Evolutionary conservation across 2,329 filamentous ascomycete species (phyloP), one percentile per base, ranked within the genome.

Genomic region (Colletotrichum sp.): DNA sequence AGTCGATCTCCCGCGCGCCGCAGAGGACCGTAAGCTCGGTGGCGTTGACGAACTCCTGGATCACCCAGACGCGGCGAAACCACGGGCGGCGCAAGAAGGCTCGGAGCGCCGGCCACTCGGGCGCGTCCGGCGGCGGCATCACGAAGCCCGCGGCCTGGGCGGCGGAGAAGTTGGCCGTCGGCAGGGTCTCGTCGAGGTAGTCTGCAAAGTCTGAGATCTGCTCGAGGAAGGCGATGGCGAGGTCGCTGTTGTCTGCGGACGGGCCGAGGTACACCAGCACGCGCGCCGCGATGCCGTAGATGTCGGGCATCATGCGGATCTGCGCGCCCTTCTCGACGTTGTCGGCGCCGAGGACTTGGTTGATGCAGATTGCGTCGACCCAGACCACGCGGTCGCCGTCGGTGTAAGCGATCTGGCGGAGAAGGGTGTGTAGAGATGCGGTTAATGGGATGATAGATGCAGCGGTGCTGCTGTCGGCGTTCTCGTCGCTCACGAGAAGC

Each of bases 341-440:
- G 4, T 56, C 10, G 32, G 32, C 9, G 32, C 58, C 30, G 22
- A 25, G 34, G n/a, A 62, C 67, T 27, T 70, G 67, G 32, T 70
- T 30, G 55, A 70, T 70, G 39, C 67, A 70, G 16, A 70, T 70
- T 10, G 67, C 67, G n/a, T 70, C 67, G 4, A 70, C 34, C 67
- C 67, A 70, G 30, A 70, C 34, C 3, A 43, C 15, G 22, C 67
- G 67, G 10, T 28, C 25, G 5, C n/a, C 22, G 32, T 32, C 55
- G 0, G 67, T 15, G 32, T 60, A 32, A 16, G 28, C 34, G 6
- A 70, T 28, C 55, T 62, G 32, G 52, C 28, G 67, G 12, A 70
- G 67, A 0, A 70, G 52, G 22, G 67, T 25, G 4, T 70, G 32
- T 22, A 70, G 28, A 12, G 55, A 15, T 16, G 55, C 25, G 22